phyloP scores from a whole-genome alignment of 192 early-diverging fungal species.

The Coemansia sp. region DNA sequence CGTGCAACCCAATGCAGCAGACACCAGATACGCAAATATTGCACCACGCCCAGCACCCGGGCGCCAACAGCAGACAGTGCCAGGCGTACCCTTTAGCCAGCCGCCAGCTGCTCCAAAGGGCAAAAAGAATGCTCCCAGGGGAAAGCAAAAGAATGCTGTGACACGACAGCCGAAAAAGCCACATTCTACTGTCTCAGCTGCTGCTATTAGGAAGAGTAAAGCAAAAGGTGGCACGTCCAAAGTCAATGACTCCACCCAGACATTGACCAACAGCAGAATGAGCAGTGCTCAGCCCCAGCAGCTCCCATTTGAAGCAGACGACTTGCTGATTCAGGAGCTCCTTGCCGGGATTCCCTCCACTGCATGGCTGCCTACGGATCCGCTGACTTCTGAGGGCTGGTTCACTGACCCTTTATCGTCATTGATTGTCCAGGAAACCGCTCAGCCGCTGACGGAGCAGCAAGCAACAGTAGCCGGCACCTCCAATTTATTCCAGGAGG shows the following conservation, averaged over 20 bases:
- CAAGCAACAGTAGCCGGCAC: background rate
- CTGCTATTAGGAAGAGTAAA: background rate
- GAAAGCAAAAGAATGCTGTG: slow-evolving; percentile 1
- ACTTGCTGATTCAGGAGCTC: slow-evolving; percentile 47
- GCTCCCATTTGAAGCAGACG: slow-evolving; percentile 30
- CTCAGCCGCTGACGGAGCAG: slow-evolving; percentile 1
- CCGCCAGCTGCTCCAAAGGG: background rate
- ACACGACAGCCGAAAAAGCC: slow-evolving; percentile 8
- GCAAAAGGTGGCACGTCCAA: slow-evolving; percentile 3
- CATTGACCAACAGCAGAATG: slow-evolving; percentile 1
- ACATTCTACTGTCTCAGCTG: background rate
- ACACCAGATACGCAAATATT: slow-evolving; percentile 10
- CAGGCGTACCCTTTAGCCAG: background rate
- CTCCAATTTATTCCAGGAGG: background rate
- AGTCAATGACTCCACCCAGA: background rate
- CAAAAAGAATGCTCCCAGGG: background rate
- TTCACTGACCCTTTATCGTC: slow-evolving; percentile 43
- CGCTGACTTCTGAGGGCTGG: slow-evolving; percentile 52
- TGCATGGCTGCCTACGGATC: slow-evolving; percentile 45
- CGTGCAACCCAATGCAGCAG: background rate
- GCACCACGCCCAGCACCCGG: slow-evolving; percentile 19
- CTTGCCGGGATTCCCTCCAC: slow-evolving; percentile 49
- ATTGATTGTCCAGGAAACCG: slow-evolving; percentile 28
- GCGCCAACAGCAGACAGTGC: slow-evolving; percentile 5
- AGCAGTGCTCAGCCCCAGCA: slow-evolving; percentile 5